Percentiles rank a stretch among this genome's conserved stretches.
These are phyloP conservation scores for Penicillium sp. DNA, from an alignment of 2,329 filamentous ascomycete species.

Conservation along the genomic window DNA sequence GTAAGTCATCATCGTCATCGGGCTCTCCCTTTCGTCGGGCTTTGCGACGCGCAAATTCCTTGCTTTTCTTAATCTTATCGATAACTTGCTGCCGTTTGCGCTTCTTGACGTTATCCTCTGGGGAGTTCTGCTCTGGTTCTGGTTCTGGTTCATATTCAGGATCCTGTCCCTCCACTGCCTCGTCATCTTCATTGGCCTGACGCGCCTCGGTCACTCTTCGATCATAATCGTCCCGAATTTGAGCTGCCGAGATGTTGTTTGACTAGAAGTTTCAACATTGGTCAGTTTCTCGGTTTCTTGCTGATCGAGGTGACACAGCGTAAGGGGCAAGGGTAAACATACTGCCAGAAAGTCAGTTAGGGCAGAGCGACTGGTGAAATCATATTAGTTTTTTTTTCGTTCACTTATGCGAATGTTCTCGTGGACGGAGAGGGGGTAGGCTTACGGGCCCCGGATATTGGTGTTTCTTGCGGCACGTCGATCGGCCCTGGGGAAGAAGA, in stretches of 20 bases:
- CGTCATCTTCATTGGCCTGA: conserved; percentile 36
- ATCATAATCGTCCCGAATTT: conserved; percentile 64
- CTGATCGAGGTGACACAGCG: neutral
- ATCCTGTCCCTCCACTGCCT: conserved; percentile 38
- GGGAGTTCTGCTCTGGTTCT: conserved; percentile 18
- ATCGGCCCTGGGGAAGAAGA: conserved; percentile 26
- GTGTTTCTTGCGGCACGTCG: conserved; percentile 38
- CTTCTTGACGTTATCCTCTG: conserved; percentile 54
- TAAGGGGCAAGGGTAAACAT: conserved; percentile 31
- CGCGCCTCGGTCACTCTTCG: conserved; percentile 56
- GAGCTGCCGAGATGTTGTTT: conserved; percentile 68
- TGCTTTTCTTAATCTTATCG: conserved; percentile 54
- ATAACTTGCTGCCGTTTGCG: conserved; percentile 60
- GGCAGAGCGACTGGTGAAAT: conserved; percentile 59
- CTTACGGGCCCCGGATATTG: conserved; percentile 53
- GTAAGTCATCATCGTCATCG: conserved; percentile 51
- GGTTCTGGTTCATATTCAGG: conserved; percentile 41
- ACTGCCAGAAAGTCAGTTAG: conserved; percentile 70
- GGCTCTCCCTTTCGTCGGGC: conserved; percentile 46
- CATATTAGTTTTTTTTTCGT: conserved; percentile 27
- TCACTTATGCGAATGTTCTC: neutral
- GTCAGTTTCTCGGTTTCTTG: neutral
- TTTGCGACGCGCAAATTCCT: conserved; percentile 53
- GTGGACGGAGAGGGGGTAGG: neutral
- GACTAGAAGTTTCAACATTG: conserved; percentile 43